These are phyloP conservation scores for Pichia sp. DNA, from an alignment of 1,139 yeast genomes.

Conservation along the genomic window DNA sequence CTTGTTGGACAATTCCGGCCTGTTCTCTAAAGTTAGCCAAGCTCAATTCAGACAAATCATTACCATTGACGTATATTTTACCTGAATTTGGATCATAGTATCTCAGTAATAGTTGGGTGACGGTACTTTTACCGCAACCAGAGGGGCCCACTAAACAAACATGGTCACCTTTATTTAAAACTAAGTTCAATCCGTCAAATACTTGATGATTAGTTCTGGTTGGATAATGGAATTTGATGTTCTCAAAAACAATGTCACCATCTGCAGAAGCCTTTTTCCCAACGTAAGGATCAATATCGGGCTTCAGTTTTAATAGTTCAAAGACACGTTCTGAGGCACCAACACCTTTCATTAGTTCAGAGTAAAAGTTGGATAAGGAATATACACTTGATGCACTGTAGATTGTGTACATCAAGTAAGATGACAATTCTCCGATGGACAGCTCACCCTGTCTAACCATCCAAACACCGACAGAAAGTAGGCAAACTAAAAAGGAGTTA, in stretches of 20 bases:
- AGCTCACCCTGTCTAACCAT: constrained; percentile 49
- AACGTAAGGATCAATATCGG: constrained; percentile 42
- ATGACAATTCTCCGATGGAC: constrained; percentile 52
- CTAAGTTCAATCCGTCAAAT: constrained; percentile 59
- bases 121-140: constrained; percentile 94
- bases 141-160: constrained; percentile 95
- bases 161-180: constrained; percentile 76
- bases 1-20: constrained; percentile 85
- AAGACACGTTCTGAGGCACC: constrained; percentile 59
- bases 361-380: constrained; percentile 54
- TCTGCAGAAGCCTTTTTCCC: constrained; percentile 36
- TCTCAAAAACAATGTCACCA: constrained; percentile 60
- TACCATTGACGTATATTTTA: constrained; percentile 59
- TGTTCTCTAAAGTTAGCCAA: constrained; percentile 70
- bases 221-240: constrained; percentile 78
- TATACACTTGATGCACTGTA: constrained; percentile 58
- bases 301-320: constrained; percentile 48
- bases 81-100: constrained; percentile 80
- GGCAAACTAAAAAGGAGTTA: constrained; percentile 44
- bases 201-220: constrained; percentile 73
- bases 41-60: constrained; percentile 62
- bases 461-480: constrained; percentile 49
- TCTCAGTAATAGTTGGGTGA: constrained; percentile 70
- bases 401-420: constrained; percentile 58
- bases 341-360: constrained; percentile 59